phyloP scores from a whole-genome alignment of 2,329 filamentous ascomycete genomes.

The Sporothrix humicola region DNA sequence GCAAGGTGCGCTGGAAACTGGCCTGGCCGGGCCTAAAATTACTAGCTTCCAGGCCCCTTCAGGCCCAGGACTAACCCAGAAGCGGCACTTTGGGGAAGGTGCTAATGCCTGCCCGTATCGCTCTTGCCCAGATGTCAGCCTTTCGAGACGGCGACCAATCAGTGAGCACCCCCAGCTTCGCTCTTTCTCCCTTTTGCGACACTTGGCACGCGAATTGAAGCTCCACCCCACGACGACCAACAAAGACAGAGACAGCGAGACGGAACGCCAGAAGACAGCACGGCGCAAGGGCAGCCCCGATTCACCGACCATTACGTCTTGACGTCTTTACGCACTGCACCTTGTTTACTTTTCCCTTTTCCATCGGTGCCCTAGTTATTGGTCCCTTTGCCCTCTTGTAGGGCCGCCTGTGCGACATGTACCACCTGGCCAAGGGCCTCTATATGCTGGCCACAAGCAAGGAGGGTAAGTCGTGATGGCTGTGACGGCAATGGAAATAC shows the following conservation, averaged over 20 bases:
- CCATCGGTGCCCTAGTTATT: neutral
- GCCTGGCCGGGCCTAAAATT: neutral
- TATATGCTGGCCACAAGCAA: constrained; percentile 97
- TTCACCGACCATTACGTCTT: neutral
- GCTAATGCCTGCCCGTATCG: neutral
- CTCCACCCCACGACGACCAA: constrained; percentile 1
- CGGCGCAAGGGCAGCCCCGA: neutral
- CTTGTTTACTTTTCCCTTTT: neutral
- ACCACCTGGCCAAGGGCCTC: constrained; percentile 92
- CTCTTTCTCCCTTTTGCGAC: neutral
- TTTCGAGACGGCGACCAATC: constrained; percentile 16
- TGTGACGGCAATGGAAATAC: too few relatives aligned
- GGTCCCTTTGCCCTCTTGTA: constrained; percentile 6
- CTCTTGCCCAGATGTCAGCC: constrained; percentile 1
- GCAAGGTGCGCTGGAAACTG: neutral
- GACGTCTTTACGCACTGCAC: neutral
- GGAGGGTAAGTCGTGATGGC: constrained; percentile 68
- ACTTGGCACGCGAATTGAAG: neutral
- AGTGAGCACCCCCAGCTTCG: neutral
- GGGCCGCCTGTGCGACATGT: constrained; percentile 63
- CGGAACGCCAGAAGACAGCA: neutral
- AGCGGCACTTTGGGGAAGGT: constrained; percentile 1
- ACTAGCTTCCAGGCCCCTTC: neutral
- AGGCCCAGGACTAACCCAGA: neutral
- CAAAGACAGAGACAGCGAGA: neutral